Evolutionary conservation across 139 green algal species (phyloP), one percentile per base, ranked within the genome.

Genomic region (Parachlorella kessleri): DNA sequence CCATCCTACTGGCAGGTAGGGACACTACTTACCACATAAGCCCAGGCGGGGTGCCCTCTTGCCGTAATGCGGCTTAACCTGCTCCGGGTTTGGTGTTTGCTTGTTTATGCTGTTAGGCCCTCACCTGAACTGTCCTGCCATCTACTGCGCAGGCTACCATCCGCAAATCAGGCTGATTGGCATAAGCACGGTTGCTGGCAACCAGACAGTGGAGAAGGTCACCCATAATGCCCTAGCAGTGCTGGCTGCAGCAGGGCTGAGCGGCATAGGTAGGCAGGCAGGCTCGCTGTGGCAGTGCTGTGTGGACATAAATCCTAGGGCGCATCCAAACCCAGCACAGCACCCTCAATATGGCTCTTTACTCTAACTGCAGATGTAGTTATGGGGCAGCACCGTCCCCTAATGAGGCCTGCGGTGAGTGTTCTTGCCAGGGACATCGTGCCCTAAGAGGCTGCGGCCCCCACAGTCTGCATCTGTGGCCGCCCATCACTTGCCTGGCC

Each of bases 1-100:
- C 96, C 0, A 94, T 99, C 59, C 91, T 98, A 6, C 81, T 99
- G 0, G 95, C 94, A 64, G 89, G 83, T 79, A n/a, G n/a, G n/a
- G n/a, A n/a, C n/a, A n/a, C n/a, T n/a, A n/a, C n/a, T n/a, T n/a
- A n/a, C n/a, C n/a, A n/a, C n/a, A n/a, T n/a, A n/a, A n/a, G n/a
- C n/a, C n/a, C n/a, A n/a, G n/a, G n/a, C n/a, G n/a, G n/a, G n/a
- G n/a, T n/a, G n/a, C n/a, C n/a, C n/a, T n/a, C n/a, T n/a, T n/a
- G n/a, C n/a, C n/a, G n/a, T n/a, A n/a, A n/a, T n/a, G n/a, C n/a
- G n/a, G n/a, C n/a, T n/a, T n/a, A n/a, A n/a, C n/a, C n/a, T n/a
- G n/a, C n/a, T n/a, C n/a, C n/a, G n/a, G n/a, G n/a, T n/a, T n/a
- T n/a, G n/a, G n/a, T n/a, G n/a, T n/a, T n/a, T n/a, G n/a, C n/a